Base-by-base conservation (phyloP, 169 alveolate species). In the Cryptosporidium meleagridis region DNA sequence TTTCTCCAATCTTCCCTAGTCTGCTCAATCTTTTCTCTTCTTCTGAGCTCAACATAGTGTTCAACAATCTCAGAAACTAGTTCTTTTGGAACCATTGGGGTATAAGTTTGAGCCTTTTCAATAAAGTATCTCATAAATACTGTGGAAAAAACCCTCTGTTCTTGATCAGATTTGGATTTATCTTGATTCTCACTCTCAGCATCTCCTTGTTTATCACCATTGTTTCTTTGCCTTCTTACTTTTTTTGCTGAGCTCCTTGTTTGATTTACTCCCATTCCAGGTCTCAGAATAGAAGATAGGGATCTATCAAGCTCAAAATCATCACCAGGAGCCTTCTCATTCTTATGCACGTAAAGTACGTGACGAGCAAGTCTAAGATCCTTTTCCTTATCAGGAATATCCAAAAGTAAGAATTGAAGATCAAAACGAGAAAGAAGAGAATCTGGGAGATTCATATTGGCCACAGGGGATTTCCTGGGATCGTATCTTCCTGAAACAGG, bases 371-470 rank as follows among this genome's bases (percentile, higher is more conserved):
- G 91, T 86, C 85, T 86, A 23, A 93, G 91, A 86, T 97, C 99
- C 92, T 95, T 94, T 65, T 94, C 94, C 21, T 92, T 75, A 75
- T 97, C 98, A 3, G 96, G 94, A 69, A 93, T 91, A 84, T 96
- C 98, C 37, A 96, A 87, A 68, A 96, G 91, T 58, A 96, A 86
- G 91, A 95, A 95, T 45, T 96, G 97, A 44, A 98, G 91, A 92
- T 98, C 99, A 91, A 98, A 98, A 85, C 99, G 96, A 8, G 99
- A 95, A 58, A 98, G 93, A 51, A 98, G 93, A 0, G 99, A 99
- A n/a, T 98, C 99, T 14, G 99, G 99, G 41, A 98, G 92, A 91
- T 97, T 97, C 87, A 98, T 97, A 94, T 98, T 98, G 86, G 96
- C 97, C 89, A 95, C 97, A 65, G 97, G 96, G 16, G 97, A 89